A percentile compares a stretch with the other conserved stretches of the same genome.
Conservation (phyloP, 2,329 filamentous ascomycete species). For the Seiridium unicorne region DNA sequence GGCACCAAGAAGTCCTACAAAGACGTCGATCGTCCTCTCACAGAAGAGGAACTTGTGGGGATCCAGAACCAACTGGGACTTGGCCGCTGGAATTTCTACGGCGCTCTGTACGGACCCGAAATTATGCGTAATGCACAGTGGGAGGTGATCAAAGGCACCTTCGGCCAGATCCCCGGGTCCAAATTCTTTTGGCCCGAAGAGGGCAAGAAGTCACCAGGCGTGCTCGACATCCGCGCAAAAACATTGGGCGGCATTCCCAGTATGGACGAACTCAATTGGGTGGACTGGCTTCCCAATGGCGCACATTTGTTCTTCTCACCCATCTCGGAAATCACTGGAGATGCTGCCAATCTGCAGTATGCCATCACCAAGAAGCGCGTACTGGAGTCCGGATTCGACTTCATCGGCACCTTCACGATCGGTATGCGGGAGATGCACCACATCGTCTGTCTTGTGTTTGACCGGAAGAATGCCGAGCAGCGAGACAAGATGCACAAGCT, state of each 20-base stretch:
- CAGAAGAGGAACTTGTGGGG: constrained; percentile 27
- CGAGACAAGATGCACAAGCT: constrained; percentile 8
- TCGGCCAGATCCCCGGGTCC: constrained; percentile 28
- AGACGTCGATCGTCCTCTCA: constrained; percentile 28
- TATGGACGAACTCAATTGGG: constrained; percentile 37
- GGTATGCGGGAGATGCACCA: constrained; percentile 39
- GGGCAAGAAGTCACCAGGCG: constrained; percentile 22
- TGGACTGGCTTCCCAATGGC: constrained; percentile 42
- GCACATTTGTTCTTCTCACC: constrained; percentile 8
- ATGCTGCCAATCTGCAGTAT: constrained; percentile 19
- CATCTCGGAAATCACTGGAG: constrained; percentile 3
- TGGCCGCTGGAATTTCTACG: constrained; percentile 33
- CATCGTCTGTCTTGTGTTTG: constrained; percentile 33
- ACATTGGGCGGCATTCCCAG: constrained; percentile 35
- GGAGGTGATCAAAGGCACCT: constrained; percentile 29
- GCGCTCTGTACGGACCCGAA: constrained; percentile 31
- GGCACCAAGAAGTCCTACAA: constrained; percentile 20
- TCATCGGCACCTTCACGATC: constrained; percentile 4
- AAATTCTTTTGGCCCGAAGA: constrained; percentile 32
- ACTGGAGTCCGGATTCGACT: constrained; percentile 16
- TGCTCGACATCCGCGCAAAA: constrained; percentile 29
- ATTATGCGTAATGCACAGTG: constrained; percentile 32
- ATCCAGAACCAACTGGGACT: constrained; percentile 28
- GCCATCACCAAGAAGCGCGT: constrained; percentile 38
- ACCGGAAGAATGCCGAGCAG: constrained; percentile 21